Evolutionary conservation across 202 grass and related monocot species (phyloP), one percentile per base, ranked within the genome.

Genomic region (Bolboschoenoplectus hybrid): DNA sequence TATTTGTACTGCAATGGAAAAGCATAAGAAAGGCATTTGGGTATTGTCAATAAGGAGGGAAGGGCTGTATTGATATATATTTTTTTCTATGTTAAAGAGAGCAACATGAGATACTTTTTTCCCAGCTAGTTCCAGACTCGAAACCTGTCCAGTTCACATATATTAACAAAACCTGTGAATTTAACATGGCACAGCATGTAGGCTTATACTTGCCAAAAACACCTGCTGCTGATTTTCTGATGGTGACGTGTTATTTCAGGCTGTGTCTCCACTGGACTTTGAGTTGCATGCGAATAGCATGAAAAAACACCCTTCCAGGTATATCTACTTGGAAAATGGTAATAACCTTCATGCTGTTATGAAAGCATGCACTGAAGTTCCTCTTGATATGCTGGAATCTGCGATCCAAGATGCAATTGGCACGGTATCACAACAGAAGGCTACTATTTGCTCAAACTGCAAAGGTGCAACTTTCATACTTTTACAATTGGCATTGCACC

Each of bases 251-350:
- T 63, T 61, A 16, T 89, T 72, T 82, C 87, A 98, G 95, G 88
- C 85, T 34, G 84, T 98, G 79, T 95, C 95, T 36, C 89, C 95
- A 8, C 91, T 89, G 65, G 85, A 93, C 17, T 98, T 98, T 14
- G 93, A 98, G 87, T 90, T 92, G 66, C 95, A 98, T 92, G 95
- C 95, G 71, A 91, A 92, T 38, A 98, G 95, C 60, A 80, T 85
- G 50, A 98, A 98, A 73, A 98, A 95, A 76, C 95, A 92, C 50
- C 95, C 95, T n/a, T 95, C 95, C 0, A 91, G 91, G 83, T 95
- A 92, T 72, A 98, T 98, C 88, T 88, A 89, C 91, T 87, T 95
- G 73, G 87, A 91, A 86, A 98, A 89, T 81, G 93, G 95, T 85
- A 95, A 84, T 80, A 92, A 89, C 86, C 88, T 98, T 51, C 87